phyloP scores from a whole-genome alignment of 2,329 filamentous ascomycete species.

The Domatiomyces globalis region DNA sequence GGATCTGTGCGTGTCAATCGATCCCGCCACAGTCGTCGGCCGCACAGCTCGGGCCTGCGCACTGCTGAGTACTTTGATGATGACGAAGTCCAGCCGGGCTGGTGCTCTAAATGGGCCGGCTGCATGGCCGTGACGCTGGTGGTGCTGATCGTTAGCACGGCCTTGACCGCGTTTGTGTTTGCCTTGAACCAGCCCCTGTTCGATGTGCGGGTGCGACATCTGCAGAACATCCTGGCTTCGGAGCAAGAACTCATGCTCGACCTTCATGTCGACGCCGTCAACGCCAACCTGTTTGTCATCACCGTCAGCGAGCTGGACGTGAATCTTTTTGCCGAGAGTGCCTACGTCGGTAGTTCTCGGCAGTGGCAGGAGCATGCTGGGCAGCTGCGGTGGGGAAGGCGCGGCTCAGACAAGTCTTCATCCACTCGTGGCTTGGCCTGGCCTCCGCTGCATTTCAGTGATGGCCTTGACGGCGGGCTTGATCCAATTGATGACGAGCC shows the following conservation, averaged over 20 bases:
- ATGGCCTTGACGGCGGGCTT: slow-evolving; percentile 39
- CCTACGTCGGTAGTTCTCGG: slow-evolving; percentile 51
- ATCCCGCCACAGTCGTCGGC: slow-evolving; percentile 41
- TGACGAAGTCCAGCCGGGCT: slow-evolving; percentile 38
- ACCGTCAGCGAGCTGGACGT: slow-evolving; percentile 76
- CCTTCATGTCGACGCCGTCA: slow-evolving; percentile 71
- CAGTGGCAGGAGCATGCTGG: slow-evolving; percentile 18
- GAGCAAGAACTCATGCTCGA: slow-evolving; percentile 94
- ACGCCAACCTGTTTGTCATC: slow-evolving; percentile 84
- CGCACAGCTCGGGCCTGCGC: slow-evolving; percentile 44
- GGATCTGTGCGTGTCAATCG: slow-evolving; percentile 48
- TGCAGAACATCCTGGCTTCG: slow-evolving; percentile 81
- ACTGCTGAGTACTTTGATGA: slow-evolving; percentile 62
- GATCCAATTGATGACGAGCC: slow-evolving; percentile 53
- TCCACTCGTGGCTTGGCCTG: slow-evolving; percentile 6
- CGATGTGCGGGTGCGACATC: slow-evolving; percentile 62
- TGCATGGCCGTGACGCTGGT: slow-evolving; percentile 75
- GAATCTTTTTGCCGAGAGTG: slow-evolving; percentile 88
- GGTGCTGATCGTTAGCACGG: slow-evolving; percentile 67
- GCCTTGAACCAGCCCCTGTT: slow-evolving; percentile 78
- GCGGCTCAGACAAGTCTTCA: slow-evolving; percentile 12
- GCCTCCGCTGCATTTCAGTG: slow-evolving; percentile 16
- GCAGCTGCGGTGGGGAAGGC: slow-evolving; percentile 15
- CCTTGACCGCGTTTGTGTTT: slow-evolving; percentile 76
- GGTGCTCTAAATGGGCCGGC: slow-evolving; percentile 62